A percentile compares a stretch with the other conserved stretches of the same genome.
Conservation (phyloP, 306 rosid species). For the Astragalus glycyphyllos region DNA sequence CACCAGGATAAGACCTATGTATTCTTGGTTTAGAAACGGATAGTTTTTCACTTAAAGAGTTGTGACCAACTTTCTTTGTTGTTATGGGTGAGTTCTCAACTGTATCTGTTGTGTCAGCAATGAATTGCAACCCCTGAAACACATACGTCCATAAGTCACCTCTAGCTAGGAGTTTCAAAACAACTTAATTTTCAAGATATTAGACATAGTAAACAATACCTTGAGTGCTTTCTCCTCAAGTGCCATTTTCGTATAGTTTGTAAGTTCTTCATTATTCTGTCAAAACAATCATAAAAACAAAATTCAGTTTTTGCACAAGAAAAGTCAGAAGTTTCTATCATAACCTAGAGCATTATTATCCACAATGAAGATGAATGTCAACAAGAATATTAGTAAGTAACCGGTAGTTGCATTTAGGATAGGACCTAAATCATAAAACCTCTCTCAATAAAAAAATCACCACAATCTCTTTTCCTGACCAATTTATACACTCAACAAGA, state of each 20-base stretch:
- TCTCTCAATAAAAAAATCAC: neutral
- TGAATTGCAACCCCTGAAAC: constrained; percentile 53
- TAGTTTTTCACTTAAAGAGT: constrained; percentile 39
- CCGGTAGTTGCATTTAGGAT: neutral
- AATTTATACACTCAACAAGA: constrained; percentile 5
- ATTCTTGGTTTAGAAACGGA: constrained; percentile 44
- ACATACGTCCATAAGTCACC: constrained; percentile 12
- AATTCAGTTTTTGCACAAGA: constrained; percentile 14
- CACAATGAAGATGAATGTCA: constrained; percentile 17
- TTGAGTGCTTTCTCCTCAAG: constrained; percentile 39
- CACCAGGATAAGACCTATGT: constrained; percentile 45
- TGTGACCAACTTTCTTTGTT: constrained; percentile 39
- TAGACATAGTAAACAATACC: constrained; percentile 34
- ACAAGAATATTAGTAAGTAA: constrained; percentile 7
- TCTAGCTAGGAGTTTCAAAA: neutral
- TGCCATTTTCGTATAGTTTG: constrained; percentile 19
- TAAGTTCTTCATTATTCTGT: constrained; percentile 40
- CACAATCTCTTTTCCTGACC: neutral
- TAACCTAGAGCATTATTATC: constrained; percentile 5
- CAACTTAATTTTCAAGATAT: neutral
- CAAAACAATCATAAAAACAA: constrained; percentile 13
- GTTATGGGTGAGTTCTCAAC: constrained; percentile 34
- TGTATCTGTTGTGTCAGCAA: constrained; percentile 40
- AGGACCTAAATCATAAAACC: constrained; percentile 3
- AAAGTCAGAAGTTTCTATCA: constrained; percentile 1